Percentiles rank a stretch among this genome's conserved stretches.
Evolutionary conservation across 176 grass and related monocot genomes (phyloP).

Genomic region (Phoenix dactylifera): DNA sequence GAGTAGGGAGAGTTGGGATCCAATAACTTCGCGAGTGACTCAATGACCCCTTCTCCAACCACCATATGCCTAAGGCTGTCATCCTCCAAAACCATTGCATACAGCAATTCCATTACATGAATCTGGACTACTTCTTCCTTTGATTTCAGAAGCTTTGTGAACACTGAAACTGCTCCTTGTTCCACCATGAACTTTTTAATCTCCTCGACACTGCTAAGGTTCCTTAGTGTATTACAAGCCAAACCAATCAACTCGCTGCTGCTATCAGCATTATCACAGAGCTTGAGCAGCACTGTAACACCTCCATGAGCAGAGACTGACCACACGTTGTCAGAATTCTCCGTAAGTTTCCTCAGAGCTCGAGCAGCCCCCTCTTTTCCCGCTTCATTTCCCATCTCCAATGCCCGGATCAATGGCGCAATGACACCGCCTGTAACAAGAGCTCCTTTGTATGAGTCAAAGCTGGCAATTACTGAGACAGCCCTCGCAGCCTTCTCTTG

Average conservation of each 20-base stretch:
- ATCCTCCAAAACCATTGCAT: constrained; percentile 49
- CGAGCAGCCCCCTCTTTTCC: constrained; percentile 47
- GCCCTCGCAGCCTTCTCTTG: constrained; percentile 55
- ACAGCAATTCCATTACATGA: constrained; percentile 47
- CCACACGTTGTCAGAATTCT: constrained; percentile 95
- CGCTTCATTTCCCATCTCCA: constrained; percentile 37
- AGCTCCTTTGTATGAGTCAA: constrained; percentile 38
- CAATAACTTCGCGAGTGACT: constrained; percentile 51
- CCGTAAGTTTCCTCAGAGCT: constrained; percentile 59
- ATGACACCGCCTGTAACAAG: constrained; percentile 61
- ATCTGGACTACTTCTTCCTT: constrained; percentile 51
- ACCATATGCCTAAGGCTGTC: constrained; percentile 37
- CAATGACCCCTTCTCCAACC: constrained; percentile 47
- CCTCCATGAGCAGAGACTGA: constrained; percentile 85
- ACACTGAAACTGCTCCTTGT: constrained; percentile 42
- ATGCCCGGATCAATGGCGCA: constrained; percentile 45
- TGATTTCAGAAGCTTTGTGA: constrained; percentile 54
- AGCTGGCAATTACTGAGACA: constrained; percentile 34
- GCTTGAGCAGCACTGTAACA: constrained; percentile 48
- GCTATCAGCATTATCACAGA: constrained; percentile 24
- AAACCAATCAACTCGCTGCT: constrained; percentile 41
- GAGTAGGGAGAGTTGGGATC: constrained; percentile 57
- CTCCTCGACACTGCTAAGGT: constrained; percentile 65
- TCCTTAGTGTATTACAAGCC: constrained; percentile 53
- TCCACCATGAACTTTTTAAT: constrained; percentile 83